These are phyloP conservation scores for Pseudocohnilembus persalinus DNA, from an alignment of 169 alveolate genomes.

Conservation along the genomic window DNA sequence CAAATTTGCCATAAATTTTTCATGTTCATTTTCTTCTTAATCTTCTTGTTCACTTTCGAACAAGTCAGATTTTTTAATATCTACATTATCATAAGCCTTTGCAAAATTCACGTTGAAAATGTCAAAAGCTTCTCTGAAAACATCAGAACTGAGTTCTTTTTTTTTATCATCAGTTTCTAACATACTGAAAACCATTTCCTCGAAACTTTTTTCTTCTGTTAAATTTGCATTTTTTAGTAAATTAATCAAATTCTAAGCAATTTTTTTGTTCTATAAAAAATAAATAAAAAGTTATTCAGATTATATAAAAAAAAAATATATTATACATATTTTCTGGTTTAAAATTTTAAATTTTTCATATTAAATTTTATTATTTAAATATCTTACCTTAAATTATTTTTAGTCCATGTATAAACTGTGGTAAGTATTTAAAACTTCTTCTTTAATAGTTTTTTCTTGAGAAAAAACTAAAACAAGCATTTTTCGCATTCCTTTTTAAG, in stretches of 20 bases:
- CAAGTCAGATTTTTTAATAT: too few species aligned
- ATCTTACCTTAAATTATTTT: conserved; percentile 27
- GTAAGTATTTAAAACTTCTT: conserved; percentile 61
- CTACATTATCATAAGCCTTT: neutral
- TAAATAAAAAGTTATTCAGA: neutral
- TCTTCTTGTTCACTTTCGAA: neutral
- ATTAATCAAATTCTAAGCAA: conserved; percentile 1
- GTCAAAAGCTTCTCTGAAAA: conserved; percentile 9
- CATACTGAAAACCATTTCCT: conserved; percentile 14
- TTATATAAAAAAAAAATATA: neutral
- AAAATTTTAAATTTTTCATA: conserved; percentile 39
- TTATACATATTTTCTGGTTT: neutral
- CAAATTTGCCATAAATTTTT: neutral
- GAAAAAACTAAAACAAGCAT: conserved; percentile 64
- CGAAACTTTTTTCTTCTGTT: conserved; percentile 12
- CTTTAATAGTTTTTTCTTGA: conserved; percentile 47
- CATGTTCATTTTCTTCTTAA: neutral
- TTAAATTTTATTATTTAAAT: too few species aligned
- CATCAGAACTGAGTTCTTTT: neutral
- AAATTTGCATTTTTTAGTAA: conserved; percentile 7
- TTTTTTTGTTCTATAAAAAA: conserved; percentile 5
- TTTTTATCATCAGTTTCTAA: neutral
- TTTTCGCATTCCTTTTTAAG: conserved; percentile 65
- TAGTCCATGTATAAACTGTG: conserved; percentile 53
- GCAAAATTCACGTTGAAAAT: conserved; percentile 1